Evolutionary conservation across 495 filamentous ascomycete species (phyloP), one percentile per base, ranked within the genome.

Genomic region (Aspergillus nanangensis): DNA sequence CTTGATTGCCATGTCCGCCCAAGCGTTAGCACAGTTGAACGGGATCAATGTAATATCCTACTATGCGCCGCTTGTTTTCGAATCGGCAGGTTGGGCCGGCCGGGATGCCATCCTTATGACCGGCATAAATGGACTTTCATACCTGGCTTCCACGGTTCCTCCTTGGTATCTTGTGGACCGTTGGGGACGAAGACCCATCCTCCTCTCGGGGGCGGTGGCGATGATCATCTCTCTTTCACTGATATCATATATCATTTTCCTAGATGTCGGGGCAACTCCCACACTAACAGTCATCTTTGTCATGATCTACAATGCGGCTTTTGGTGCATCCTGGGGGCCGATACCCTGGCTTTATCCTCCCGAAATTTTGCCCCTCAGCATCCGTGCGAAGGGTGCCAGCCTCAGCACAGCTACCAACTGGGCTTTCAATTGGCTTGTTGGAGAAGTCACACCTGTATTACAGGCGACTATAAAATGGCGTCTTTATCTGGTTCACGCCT

Each of bases 11-110:
- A 98, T 98, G 94, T 97, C 93, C 7, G 93, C 93, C 4, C 93
- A 98, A 59, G 88, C 87, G 1, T 78, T 98, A 42, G 94, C 93
- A 14, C 93, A 98, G 63, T 77, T 97, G 18, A 98, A 97, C 68
- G 93, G 93, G 36, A 98, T 98, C 67, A 98, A 98, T 69, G 94
- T 98, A 52, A 98, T 98, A 44, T 97, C 93, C 14, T 98, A 98
- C 71, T 98, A 98, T 55, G 92, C 94, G 0, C 94, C 94, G 3
- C 78, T 92, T 19, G 93, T 98, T 20, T 98, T 98, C 58, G 92
- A 96, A 66, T 88, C 88, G 20, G 93, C 94, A 24, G 91, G 93
- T 14, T 98, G 93, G 94, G 57, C 74, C 31, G 93, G 93, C 33
- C 88, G 91, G 23, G 75, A 86, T 40, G 94, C 93, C 15, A 89